Conservation (phyloP, 2,329 filamentous ascomycete species). For the Aspergillus awamori region DNA sequence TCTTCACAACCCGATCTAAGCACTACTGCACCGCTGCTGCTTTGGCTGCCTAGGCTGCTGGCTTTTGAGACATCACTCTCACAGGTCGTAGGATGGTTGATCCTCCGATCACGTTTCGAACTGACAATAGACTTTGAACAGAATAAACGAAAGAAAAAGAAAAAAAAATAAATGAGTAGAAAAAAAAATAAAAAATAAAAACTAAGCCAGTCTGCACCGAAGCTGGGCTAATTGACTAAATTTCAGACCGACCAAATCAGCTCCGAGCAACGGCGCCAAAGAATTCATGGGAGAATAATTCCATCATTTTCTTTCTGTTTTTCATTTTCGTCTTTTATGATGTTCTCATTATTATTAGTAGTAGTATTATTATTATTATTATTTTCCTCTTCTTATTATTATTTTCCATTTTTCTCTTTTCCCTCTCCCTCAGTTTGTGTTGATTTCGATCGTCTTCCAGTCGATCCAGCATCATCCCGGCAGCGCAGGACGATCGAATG, state of each 20-base stretch:
- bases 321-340: too few relatives aligned
- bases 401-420: too few relatives aligned
- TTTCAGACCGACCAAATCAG: constrained; percentile 5
- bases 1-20: not conserved
- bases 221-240: not conserved
- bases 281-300: not conserved
- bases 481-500: constrained; percentile 27
- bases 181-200: not conserved
- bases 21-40: not conserved
- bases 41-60: not conserved
- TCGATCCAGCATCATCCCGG: constrained; percentile 28
- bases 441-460: constrained; percentile 15
- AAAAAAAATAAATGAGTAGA: not conserved
- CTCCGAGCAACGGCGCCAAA: not conserved
- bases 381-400: too few relatives aligned
- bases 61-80: not conserved
- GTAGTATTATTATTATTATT: too few relatives aligned
- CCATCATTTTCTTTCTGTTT: not conserved
- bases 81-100: not conserved
- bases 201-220: not conserved
- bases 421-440: not conserved
- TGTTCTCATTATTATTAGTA: too few relatives aligned
- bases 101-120: constrained; percentile 5
- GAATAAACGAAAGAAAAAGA: not conserved
- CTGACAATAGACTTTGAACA: not conserved